A percentile compares a stretch with the other conserved stretches of the same genome.
These are phyloP conservation scores for Atkinsonella texensis DNA, from an alignment of 2,329 filamentous ascomycete species.

Conservation along the genomic window DNA sequence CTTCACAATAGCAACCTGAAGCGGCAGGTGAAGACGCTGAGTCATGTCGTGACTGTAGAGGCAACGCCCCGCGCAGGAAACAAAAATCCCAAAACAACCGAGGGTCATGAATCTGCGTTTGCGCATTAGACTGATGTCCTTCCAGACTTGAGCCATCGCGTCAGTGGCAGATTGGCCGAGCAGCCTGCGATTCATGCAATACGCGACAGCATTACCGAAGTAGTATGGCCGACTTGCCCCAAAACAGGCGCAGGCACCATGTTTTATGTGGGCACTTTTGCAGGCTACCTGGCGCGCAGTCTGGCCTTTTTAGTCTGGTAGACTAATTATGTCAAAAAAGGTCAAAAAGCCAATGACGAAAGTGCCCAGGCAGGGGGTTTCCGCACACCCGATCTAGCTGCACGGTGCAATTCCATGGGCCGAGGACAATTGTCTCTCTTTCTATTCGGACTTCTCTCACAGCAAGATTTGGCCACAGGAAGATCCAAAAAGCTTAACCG, in stretches of 20 bases:
- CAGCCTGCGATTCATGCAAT: slow-evolving; percentile 7
- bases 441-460: no score
- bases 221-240: not conserved
- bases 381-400: not conserved
- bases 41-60: no score
- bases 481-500: no score
- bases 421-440: not conserved
- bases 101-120: not conserved
- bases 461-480: no score
- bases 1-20: no score
- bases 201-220: no score
- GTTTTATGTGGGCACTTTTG: not conserved
- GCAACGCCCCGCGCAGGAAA: no score
- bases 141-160: not conserved
- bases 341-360: not conserved
- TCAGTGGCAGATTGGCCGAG: slow-evolving; percentile 6
- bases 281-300: no score
- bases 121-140: no score
- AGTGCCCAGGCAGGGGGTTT: not conserved
- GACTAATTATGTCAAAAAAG: slow-evolving; percentile 4
- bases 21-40: no score
- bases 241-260: not conserved
- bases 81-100: not conserved
- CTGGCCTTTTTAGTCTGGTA: no score
- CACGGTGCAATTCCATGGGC: not conserved